Percentiles rank a stretch among this genome's conserved stretches.
phyloP scores from a whole-genome alignment of 345 rosid species.

The Gossypium raimondii region DNA sequence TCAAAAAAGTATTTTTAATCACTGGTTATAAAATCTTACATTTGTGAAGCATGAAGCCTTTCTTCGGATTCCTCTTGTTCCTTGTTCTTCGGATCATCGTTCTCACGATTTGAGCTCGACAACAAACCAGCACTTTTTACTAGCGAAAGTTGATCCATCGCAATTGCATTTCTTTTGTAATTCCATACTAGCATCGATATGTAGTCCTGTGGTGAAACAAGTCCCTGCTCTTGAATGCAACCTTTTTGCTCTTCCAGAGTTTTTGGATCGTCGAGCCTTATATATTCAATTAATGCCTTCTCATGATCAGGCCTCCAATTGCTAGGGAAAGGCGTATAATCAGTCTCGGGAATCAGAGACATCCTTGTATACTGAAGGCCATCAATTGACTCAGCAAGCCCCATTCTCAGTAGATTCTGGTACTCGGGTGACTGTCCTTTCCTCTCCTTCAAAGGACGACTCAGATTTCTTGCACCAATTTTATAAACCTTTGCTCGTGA shows the following conservation, averaged over 20 bases:
- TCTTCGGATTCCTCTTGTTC: constrained; percentile 43
- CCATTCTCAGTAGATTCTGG: constrained; percentile 82
- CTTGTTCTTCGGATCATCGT: constrained; percentile 23
- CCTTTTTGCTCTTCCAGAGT: constrained; percentile 69
- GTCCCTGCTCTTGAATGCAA: constrained; percentile 68
- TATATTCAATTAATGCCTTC: constrained; percentile 71
- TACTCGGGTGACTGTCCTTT: constrained; percentile 89
- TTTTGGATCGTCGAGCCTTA: constrained; percentile 67
- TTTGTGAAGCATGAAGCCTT: constrained; percentile 39
- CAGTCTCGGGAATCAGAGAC: constrained; percentile 92
- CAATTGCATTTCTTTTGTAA: constrained; percentile 78
- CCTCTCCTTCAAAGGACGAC: constrained; percentile 83
- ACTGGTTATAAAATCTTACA: constrained; percentile 28
- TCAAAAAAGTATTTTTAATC: constrained; percentile 3
- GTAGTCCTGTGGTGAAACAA: constrained; percentile 88
- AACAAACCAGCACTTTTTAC: constrained; percentile 26
- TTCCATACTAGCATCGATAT: constrained; percentile 95
- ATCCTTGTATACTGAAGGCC: constrained; percentile 90
- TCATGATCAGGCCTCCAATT: constrained; percentile 93
- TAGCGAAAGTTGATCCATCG: constrained; percentile 61
- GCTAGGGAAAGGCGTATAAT: constrained; percentile 78
- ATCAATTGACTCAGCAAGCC: constrained; percentile 82
- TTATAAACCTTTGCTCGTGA: constrained; percentile 92
- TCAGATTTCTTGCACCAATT: constrained; percentile 55
- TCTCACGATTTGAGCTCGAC: constrained; percentile 34